Base-by-base conservation (phyloP, 345 rosid genomes). In the Salix udensis region DNA sequence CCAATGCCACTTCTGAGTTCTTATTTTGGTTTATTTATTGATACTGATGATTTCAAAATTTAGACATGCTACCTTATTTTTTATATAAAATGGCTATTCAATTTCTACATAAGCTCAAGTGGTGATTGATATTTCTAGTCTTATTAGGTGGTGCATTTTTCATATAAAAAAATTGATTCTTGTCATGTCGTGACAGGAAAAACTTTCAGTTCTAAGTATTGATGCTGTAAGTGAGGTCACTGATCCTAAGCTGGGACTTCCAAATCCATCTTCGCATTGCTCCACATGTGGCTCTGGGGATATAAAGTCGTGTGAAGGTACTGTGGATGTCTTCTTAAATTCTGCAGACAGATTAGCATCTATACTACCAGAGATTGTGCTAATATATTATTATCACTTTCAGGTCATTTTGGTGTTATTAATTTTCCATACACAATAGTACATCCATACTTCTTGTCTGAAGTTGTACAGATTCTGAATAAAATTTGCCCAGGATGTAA, bases 401-500 rank as follows among this genome's bases (percentile, higher is more conserved):
- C 75, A 96, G 99, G 99, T 53, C 99, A 96, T 82, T 89, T 88
- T 40, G 99, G 98, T 44, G 77, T 87, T 62, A 86, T 96, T 55
- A 87, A 88, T 15, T 92, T 96, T 64, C 83, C 75, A 40, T 76
- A 70, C 65, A 53, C 89, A 12, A 77, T 96, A 50, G 76, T 91
- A 44, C 88, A 96, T 76, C 99, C 99, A 0, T 89, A 90, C 72
- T 93, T 76, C 74, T 72, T 91, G 3, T 86, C 94, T 2, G 96
- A 96, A 81, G 86, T 92, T 76, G 88, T 83, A 7, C 76, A 86
- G 26, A 65, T 96, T 72, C 73, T 96, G 67, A 96, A 96, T 74
- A 88, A 87, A 79, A 79, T 89, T 75, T 96, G 99, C 72, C 98
- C 99, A 10, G 90, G 89, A 39, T 96, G 99, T 84, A 93, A 89